phyloP scores from a whole-genome alignment of 805 yeast genomes.

The Candida sphagnicola region DNA sequence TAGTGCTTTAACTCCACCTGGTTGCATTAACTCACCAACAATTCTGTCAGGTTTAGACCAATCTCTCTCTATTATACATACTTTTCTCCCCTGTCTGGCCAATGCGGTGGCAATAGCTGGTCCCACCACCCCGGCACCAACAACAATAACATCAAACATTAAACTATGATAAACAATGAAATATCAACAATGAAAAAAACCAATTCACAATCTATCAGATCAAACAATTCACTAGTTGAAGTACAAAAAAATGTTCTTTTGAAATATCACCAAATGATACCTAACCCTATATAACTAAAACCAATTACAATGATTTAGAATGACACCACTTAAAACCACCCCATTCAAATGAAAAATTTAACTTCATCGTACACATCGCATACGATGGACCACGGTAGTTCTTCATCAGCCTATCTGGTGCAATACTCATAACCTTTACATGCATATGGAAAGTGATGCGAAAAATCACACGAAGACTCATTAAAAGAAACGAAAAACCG shows the following conservation, averaged over 20 bases:
- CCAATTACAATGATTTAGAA: neutral
- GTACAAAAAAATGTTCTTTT: neutral
- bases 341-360: neutral
- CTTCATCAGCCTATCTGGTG: no score
- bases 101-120: conserved; percentile 88
- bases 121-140: conserved; percentile 99
- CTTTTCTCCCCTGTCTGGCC: conserved; percentile 86
- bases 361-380: conserved; percentile 1
- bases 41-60: conserved; percentile 93
- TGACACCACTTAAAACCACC: conserved; percentile 2
- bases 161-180: neutral
- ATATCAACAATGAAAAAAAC: neutral
- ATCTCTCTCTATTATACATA: conserved; percentile 78
- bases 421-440: no score
- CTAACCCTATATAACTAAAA: neutral
- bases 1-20: conserved; percentile 88
- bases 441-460: no score
- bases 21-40: conserved; percentile 96
- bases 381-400: neutral
- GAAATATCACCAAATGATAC: no score
- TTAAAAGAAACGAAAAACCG: no score
- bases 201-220: neutral
- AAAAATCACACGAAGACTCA: no score
- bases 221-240: no score
- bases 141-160: conserved; percentile 74